Base-by-base conservation (phyloP, 345 rosid species). In the Viola odorata region DNA sequence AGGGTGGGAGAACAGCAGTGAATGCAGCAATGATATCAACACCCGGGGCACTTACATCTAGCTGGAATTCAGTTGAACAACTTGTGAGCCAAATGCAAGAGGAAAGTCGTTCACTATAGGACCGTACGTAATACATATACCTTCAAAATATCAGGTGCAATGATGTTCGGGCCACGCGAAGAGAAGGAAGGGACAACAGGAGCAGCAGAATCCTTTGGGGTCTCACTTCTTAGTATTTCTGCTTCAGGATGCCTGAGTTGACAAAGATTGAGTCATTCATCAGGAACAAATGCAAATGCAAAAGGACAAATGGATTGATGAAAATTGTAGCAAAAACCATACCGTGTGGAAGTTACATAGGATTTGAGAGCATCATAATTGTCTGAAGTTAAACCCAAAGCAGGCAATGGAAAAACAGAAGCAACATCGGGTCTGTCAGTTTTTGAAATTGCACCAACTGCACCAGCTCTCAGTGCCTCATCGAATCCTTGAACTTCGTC, bases 1-100 rank as follows among this genome's bases (percentile, higher is more conserved):
- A 62, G 32, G 68, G 65, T 9, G 64, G 7, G 5, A 44, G 56
- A 7, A n/a, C 16, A 9, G 64, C 65, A n/a, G 78, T 52, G 72
- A 67, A 75, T 12, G 79, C 72, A 3, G 75, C 79, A 1, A 78
- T 14, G 39, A 78, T 74, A 40, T 75, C 70, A 3, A 74, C 77
- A 11, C 79, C 82, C 45, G 82, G 78, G 36, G 72, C 82, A 1
- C 73, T 69, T 6, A 74, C 36, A 48, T 78, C 82, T 15, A 77
- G 82, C 79, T 78, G 56, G 9, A 11, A 3, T 0, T 12, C 3
- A 4, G 1, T 4, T 40, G 45, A 1, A 4, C 32, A 23, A 23
- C 32, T 23, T 23, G 32, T 23, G 32, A 23, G 32, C 32, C 32
- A 8, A 14, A 58, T n/a, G 44, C n/a, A n/a, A 50, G 4, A 42